These are phyloP conservation scores for Wallemia hederae DNA, from an alignment of 1,284 basidiomycete genomes.

Conservation along the genomic window DNA sequence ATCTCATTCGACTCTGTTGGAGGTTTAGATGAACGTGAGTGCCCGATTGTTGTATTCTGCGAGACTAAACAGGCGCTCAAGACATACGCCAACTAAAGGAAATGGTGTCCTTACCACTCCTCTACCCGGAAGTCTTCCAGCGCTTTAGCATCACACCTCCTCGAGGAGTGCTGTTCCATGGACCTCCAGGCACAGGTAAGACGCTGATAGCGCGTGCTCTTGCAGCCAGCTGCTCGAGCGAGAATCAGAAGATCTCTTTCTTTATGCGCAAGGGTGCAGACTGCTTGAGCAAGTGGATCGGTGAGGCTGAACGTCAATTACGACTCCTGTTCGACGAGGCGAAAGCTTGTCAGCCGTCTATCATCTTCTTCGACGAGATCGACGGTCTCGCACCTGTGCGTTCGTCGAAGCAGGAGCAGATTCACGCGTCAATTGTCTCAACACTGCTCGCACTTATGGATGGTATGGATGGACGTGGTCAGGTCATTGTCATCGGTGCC, in stretches of 20 bases:
- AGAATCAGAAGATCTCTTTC: constrained; percentile 78
- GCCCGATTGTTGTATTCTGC: not conserved
- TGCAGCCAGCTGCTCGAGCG: constrained; percentile 68
- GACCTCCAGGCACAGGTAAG: constrained; percentile 81
- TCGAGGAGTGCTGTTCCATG: constrained; percentile 87
- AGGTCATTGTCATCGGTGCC: constrained; percentile 93
- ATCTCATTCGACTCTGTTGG: constrained; percentile 95
- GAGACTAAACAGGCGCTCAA: constrained; percentile 12
- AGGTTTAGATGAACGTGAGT: constrained; percentile 68
- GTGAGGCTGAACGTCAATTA: constrained; percentile 88
- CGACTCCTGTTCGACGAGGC: constrained; percentile 92
- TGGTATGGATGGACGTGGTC: constrained; percentile 90
- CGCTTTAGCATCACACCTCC: constrained; percentile 83
- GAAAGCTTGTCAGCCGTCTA: constrained; percentile 65
- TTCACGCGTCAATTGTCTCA: constrained; percentile 89
- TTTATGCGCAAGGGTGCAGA: constrained; percentile 99
- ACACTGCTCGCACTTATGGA: constrained; percentile 95
- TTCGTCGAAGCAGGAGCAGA: constrained; percentile 94
- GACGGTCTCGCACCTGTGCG: constrained; percentile 93
- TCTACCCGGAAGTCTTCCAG: constrained; percentile 95
- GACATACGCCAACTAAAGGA: constrained; percentile 94
- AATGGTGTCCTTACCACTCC: constrained; percentile 82
- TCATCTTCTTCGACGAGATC: constrained; percentile 95
- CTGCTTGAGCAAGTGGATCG: constrained; percentile 95
- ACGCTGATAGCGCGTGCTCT: constrained; percentile 76